Evolutionary conservation across 2,329 filamentous ascomycete species (phyloP), one percentile per base, ranked within the genome.

Genomic region (Capronia coronata): DNA sequence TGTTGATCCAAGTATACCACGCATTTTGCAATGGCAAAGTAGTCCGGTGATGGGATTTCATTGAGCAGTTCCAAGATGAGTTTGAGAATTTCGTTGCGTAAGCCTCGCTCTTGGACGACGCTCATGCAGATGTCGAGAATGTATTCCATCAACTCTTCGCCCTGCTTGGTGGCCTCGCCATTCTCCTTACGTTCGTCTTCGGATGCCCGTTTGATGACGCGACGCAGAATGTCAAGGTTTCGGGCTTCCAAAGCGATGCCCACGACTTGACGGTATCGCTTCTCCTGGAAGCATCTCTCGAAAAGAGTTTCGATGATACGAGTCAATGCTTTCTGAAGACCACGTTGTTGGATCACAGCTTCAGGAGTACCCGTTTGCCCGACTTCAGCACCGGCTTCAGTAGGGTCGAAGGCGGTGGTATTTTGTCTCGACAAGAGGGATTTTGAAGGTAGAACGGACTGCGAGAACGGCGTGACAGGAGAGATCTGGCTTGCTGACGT

Each of bases 21-120:
- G 62, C 93, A 98, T 70, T 94, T 94, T 43, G 93, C 91, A 62
- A 98, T 97, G 16, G 93, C 88, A 67, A 98, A 98, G 70, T 95
- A 97, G 66, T 98, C 93, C 0, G 93, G 93, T 52, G 80, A 87
- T 1, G 89, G 86, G 48, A 94, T 93, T 51, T 94, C 87, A 71
- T 86, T 95, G 52, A 98, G 76, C n/a, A 98, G 80, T 52, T 91
- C 87, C n/a, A 98, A 81, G 48, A 98, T 93, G 39, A 98, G 77
- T 61, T 86, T 84, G 51, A 98, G 71, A 46, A 98, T 96, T 73
- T 83, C 79, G 61, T 83, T 83, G 55, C 93, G 82, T 63, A 97
- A 79, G 41, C 83, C 83, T 46, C 91, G 82, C 71, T 98, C 93
- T 69, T 97, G 93, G 14, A 98, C 89, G 53, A 97, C 84, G 55